Base-by-base conservation (phyloP, 345 rosid genomes). In the Acer saccharum region DNA sequence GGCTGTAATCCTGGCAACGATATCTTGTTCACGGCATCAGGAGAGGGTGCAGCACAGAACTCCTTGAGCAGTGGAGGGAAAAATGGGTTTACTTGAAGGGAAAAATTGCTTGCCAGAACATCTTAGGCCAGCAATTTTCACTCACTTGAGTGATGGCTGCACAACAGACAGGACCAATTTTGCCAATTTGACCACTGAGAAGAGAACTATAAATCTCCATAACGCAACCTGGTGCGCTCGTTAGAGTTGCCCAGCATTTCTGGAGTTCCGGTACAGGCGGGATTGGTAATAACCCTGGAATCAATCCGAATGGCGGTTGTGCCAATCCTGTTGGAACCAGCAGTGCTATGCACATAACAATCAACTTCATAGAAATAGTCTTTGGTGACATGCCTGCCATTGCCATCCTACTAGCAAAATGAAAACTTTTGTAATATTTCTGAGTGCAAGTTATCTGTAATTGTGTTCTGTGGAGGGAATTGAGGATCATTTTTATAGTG, bases 101-200 rank as follows among this genome's bases (percentile, higher is more conserved):
- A 23, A 23, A 23, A 23, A 23, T 23, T 23, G 25, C 25, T 23
- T 23, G 25, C 25, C 25, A 23, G 25, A 68, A 76, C 79, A 69
- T 57, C 16, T 58, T 76, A 44, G 68, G 68, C 68, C 67, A 76
- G 13, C 79, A 76, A 8, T n/a, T 12, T 9, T 76, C 58, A 0
- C 7, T 41, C 10, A 76, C 48, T 41, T 69, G 27, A 44, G 57
- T 21, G 8, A 76, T 43, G 46, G 79, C 68, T 5, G 32, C 32
- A 44, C 79, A 76, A 18, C 79, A 76, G 44, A 41, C 48, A 46
- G 62, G 69, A 62, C 74, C 32, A 68, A 68, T 25, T 21, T 13
- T n/a, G 1, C 68, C 67, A 41, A 76, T 16, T 76, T 76, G 73
- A 25, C 44, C 74, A 16, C 11, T 18, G 16, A 54, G 23, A 16